Percentiles rank a stretch among this genome's conserved stretches.
phyloP scores from a whole-genome alignment of 768 basidiomycete species.

The Leccinum obscurum region DNA sequence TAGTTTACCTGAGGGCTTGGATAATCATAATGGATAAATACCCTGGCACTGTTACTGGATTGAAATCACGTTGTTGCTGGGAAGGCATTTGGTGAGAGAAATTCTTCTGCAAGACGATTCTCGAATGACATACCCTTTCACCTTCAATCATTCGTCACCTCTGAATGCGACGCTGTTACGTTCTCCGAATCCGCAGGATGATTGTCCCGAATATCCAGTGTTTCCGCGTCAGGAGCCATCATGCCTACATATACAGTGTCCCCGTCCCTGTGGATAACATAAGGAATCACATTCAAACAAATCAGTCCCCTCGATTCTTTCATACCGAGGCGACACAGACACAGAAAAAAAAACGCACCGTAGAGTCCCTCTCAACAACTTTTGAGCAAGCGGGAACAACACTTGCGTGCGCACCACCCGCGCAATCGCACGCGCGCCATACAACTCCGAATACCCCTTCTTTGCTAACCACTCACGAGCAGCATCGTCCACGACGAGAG shows the following conservation, averaged over 20 bases:
- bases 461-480: conserved; percentile 70
- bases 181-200: neutral
- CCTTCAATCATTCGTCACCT: neutral
- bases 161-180: neutral
- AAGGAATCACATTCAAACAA: neutral
- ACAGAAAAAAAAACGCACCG: conserved; percentile 41
- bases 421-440: conserved; percentile 78
- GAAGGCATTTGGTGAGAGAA: too few relatives aligned
- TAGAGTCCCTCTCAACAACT: conserved; percentile 76
- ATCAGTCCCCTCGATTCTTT: neutral
- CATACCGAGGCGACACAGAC: neutral
- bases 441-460: conserved; percentile 80
- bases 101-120: neutral
- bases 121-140: neutral
- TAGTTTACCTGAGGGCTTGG: too few relatives aligned
- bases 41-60: too few relatives aligned
- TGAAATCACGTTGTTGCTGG: too few relatives aligned
- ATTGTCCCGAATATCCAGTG: neutral
- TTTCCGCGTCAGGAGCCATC: neutral
- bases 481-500: conserved; percentile 61
- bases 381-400: conserved; percentile 79
- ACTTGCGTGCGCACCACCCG: conserved; percentile 83
- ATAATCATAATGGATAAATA: too few relatives aligned
- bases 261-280: neutral
- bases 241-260: neutral